Base-by-base conservation (phyloP, 2,329 filamentous ascomycete species). In the Ophiostoma piceae region DNA sequence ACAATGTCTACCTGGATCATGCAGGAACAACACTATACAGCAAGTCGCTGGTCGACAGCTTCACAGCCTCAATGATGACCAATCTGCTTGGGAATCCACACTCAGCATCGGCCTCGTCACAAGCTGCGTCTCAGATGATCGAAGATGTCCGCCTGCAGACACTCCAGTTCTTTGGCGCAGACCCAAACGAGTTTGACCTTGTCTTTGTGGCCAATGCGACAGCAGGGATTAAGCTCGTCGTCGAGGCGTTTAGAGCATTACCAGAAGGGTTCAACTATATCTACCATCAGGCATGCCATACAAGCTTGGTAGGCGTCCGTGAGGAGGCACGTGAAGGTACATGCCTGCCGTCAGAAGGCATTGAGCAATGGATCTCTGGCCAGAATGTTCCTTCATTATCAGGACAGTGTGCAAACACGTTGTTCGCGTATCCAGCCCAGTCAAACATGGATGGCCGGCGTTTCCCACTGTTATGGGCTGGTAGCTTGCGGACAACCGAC, bases 151-250 rank as follows among this genome's bases (percentile, higher is more conserved):
- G 94, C 9, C 79, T 92, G 47, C 84, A 87, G 16, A 83, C 92
- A 2, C 81, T 98, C 41, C 82, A 82, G 1, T 92, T 96, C 75
- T 93, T 97, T 79, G 88, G 90, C 62, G 94, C 93, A 2, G 88
- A 93, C 73, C 91, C 94, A 2, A 84, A 88, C 11, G 83, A 91
- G 1, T 98, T 95, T 74, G 94, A 97, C 75, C 79, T 98, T 2
- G 87, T 97, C 0, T 98, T 98, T 77, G 92, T 96, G 35, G 88
- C 92, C 47, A 98, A 98, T 78, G 91, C 94, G 26, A 98, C 94
- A 0, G 92, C 94, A 2, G 94, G 89, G 7, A 90, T 97, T 75
- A 98, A 97, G 79, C 80, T 97, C 12, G 90, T 96, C 2, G 84
- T 87, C 68, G 95, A 98, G 70, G 88, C 88, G 4, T 85, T 97